Evolutionary conservation across 2,329 filamentous ascomycete species (phyloP).

Genomic region (Talaromyces sp.): DNA sequence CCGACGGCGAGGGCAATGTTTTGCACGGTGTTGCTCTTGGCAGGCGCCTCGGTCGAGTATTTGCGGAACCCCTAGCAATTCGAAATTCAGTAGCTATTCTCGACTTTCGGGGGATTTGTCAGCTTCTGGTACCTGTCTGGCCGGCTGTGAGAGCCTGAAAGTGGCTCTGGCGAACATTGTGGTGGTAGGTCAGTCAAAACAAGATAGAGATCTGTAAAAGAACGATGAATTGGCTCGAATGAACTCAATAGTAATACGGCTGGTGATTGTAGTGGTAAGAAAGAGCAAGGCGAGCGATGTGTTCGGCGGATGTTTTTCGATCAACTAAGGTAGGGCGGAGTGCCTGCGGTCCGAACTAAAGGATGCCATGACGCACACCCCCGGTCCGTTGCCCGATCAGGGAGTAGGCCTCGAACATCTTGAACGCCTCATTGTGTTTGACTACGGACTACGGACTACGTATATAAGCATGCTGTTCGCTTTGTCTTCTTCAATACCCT

Average conservation of each 20-base stretch:
- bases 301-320: background rate
- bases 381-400: background rate
- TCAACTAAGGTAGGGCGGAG: conserved; percentile 3
- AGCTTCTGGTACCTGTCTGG: conserved; percentile 57
- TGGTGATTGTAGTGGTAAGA: background rate
- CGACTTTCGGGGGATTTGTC: conserved; percentile 14
- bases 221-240: conserved; percentile 3
- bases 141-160: conserved; percentile 61
- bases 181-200: conserved; percentile 10
- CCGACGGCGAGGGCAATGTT: conserved; percentile 52
- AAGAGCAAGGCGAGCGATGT: background rate
- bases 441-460: no score
- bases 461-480: background rate
- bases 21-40: conserved; percentile 54
- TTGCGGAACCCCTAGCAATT: conserved; percentile 56
- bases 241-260: conserved; percentile 6
- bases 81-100: background rate
- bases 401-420: background rate
- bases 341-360: background rate
- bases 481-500: background rate
- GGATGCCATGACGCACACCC: conserved; percentile 9
- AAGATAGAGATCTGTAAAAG: background rate
- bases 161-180: conserved; percentile 66
- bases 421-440: background rate
- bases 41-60: conserved; percentile 62